Evolutionary conservation across 2,329 filamentous ascomycete species (phyloP).

Genomic region (Geosmithia putterillii): DNA sequence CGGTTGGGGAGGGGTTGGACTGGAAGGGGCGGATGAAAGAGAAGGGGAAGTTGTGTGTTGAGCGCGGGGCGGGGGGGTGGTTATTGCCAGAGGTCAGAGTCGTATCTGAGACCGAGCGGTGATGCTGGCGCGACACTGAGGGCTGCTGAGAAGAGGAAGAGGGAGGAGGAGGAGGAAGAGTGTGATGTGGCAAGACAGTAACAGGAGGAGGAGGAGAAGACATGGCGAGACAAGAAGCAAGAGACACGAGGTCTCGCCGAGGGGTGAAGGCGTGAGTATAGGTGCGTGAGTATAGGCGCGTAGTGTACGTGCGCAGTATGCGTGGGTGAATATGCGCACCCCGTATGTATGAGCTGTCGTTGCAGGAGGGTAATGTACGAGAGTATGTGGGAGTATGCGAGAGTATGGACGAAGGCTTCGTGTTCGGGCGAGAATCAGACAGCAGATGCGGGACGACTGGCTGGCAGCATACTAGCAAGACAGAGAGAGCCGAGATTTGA

Average conservation of each 20-base stretch:
- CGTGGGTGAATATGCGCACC: neutral
- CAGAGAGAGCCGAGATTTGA: neutral
- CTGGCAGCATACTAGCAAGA: no score
- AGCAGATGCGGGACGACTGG: no score
- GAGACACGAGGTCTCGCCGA: neutral
- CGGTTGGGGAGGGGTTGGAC: constrained; percentile 37
- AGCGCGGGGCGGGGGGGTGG: constrained; percentile 12
- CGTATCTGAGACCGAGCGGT: constrained; percentile 7
- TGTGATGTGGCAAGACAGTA: neutral
- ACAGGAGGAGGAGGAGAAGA: neutral
- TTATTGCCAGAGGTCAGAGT: constrained; percentile 11
- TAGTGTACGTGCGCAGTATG: neutral
- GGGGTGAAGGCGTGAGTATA: neutral
- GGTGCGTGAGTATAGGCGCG: no score
- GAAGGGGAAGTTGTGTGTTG: constrained; percentile 30
- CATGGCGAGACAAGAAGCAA: neutral
- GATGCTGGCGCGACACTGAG: constrained; percentile 6
- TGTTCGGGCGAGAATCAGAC: neutral
- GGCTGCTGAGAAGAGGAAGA: neutral
- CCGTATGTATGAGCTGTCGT: neutral
- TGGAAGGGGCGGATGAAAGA: constrained; percentile 35
- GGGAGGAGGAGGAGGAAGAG: neutral
- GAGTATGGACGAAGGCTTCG: neutral
- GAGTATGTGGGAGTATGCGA: no score
- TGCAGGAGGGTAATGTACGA: neutral